Evolutionary conservation across 768 basidiomycete species (phyloP).

Genomic region (Strobilomyces confusus): DNA sequence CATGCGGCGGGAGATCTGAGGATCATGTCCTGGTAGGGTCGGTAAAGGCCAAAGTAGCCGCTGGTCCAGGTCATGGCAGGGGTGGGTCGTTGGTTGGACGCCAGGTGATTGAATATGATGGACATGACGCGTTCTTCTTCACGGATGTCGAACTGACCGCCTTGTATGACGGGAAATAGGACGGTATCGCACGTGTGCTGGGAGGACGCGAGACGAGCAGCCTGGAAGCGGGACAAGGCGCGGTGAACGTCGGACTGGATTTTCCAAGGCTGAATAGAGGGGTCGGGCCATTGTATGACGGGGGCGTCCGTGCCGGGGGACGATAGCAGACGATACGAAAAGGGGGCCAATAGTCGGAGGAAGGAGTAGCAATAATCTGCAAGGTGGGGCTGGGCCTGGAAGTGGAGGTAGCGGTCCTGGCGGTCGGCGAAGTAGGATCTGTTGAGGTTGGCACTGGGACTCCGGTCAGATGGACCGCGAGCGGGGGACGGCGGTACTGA

Average conservation of each 20-base stretch:
- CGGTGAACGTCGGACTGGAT: conserved; percentile 58
- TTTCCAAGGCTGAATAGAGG: conserved; percentile 60
- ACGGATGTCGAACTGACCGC: conserved; percentile 78
- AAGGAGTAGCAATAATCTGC: conserved; percentile 85
- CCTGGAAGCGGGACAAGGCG: conserved; percentile 60
- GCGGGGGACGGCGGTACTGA: conserved; percentile 34
- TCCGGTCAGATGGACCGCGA: conserved; percentile 1
- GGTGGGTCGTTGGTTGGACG: conserved; percentile 17
- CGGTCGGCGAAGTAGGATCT: conserved; percentile 91
- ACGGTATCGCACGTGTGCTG: conserved; percentile 37
- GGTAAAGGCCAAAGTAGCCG: conserved; percentile 90
- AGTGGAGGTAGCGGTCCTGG: conserved; percentile 90
- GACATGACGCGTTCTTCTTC: conserved; percentile 74
- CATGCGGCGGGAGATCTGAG: conserved; percentile 58
- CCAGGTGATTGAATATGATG: conserved; percentile 54
- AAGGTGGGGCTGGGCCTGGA: conserved; percentile 55
- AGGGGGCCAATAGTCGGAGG: conserved; percentile 58
- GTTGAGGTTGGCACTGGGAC: conserved; percentile 82
- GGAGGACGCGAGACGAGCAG: conserved; percentile 27
- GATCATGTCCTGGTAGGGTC: conserved; percentile 70
- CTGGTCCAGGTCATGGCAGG: conserved; percentile 82
- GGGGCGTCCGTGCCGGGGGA: conserved; percentile 43
- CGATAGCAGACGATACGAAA: conserved; percentile 55
- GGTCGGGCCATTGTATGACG: conserved; percentile 63
- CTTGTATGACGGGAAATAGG: conserved; percentile 83